A percentile compares a stretch with the other conserved stretches of the same genome.
Evolutionary conservation across 2,329 filamentous ascomycete species (phyloP).

Genomic region (Neonectria coccinea): DNA sequence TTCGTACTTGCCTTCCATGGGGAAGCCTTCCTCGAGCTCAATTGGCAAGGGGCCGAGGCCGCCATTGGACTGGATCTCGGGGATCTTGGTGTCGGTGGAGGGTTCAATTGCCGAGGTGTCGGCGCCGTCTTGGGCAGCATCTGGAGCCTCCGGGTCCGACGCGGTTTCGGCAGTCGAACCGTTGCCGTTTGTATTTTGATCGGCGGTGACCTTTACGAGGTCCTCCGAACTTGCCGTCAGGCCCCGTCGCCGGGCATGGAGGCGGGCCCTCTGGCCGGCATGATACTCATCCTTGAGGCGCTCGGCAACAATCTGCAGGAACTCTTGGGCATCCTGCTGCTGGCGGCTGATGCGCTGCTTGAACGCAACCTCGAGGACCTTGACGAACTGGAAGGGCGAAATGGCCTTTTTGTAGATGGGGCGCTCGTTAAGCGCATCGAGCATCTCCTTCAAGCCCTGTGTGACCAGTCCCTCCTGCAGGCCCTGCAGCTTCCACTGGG

Average conservation of each 20-base stretch:
- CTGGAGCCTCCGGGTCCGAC: conserved; percentile 26
- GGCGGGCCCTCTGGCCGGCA: conserved; percentile 80
- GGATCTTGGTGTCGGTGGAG: conserved; percentile 37
- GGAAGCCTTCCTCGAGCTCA: conserved; percentile 79
- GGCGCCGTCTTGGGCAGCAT: conserved; percentile 28
- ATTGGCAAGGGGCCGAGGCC: conserved; percentile 43
- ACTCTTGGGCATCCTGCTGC: conserved; percentile 98
- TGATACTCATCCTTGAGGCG: conserved; percentile 94
- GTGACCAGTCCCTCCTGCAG: conserved; percentile 88
- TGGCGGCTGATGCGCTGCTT: conserved; percentile 90
- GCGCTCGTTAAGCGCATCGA: conserved; percentile 92
- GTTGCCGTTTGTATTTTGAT: conserved; percentile 38
- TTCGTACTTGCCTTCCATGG: conserved; percentile 90
- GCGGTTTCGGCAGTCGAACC: conserved; percentile 20
- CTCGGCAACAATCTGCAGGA: conserved; percentile 93
- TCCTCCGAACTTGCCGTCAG: conserved; percentile 31
- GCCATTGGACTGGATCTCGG: conserved; percentile 28
- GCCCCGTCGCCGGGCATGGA: conserved; percentile 59
- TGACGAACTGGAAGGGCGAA: conserved; percentile 85
- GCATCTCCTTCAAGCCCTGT: conserved; percentile 87
- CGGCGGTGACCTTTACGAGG: conserved; percentile 34
- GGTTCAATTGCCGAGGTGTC: conserved; percentile 41
- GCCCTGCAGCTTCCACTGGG: conserved; percentile 72
- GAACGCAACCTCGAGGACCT: conserved; percentile 86
- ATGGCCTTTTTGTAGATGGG: conserved; percentile 96